Evolutionary conservation across 768 basidiomycete genomes (phyloP), one percentile per base, ranked within the genome.

Genomic region (Hysterangium stoloniferum): DNA sequence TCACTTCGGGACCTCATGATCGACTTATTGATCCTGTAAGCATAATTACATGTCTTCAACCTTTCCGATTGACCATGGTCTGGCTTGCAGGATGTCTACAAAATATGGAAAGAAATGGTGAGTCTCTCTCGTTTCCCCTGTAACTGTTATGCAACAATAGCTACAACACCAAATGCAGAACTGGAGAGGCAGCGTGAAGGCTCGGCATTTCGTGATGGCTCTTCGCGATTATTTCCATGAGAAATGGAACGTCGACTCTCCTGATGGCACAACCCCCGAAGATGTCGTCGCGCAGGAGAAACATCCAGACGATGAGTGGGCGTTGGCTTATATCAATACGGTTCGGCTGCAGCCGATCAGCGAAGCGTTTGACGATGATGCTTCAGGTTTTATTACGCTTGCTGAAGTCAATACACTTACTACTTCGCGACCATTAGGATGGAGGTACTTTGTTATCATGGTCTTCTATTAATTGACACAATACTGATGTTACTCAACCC

Each of bases 1-100:
- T 44, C 42, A 44, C 19, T 27, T 22, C 19, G 2, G 76, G 75
- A 0, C 66, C 73, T 6, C 74, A 77, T 48, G 72, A 74, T 34
- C 62, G 64, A 32, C 72, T 77, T 19, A 56, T 59, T 1, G 70
- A 79, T 55, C 59, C 61, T 11, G 66, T 66, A 28, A 47, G 59
- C 66, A 54, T 40, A n/a, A n/a, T 29, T 22, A 7, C 20, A 22
- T 25, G 7, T n/a, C 28, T 31, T 15, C 44, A 20, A 15, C 13
- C 4, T 28, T 22, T 32, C 42, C 11, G 4, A 40, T 31, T 24
- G 6, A 24, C 20, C 4, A 28, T 22, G 29, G 9, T 27, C 29
- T 7, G 12, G 20, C n/a, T n/a, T 20, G 20, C 48, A 51, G 49
- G 49, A 55, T 27, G 28, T 52, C 17, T 20, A 24, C 4, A n/a